Evolutionary conservation across 495 filamentous ascomycete genomes (phyloP).

Genomic region (Penicillium coprophilum): DNA sequence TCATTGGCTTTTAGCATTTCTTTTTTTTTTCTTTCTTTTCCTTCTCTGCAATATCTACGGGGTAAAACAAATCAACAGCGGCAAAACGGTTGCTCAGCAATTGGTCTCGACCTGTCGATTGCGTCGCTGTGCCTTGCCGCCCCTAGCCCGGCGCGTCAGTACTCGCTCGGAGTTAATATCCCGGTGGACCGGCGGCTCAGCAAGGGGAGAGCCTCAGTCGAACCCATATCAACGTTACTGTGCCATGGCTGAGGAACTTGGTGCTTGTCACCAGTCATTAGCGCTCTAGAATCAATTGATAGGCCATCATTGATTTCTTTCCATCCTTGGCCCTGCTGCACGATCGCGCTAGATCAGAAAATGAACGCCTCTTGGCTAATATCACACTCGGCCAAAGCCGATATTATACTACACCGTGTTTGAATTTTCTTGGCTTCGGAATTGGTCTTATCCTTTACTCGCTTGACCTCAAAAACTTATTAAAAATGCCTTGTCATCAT

Average conservation of each 20-base stretch:
- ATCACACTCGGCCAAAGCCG: slow-evolving; percentile 11
- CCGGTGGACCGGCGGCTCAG: slow-evolving; percentile 14
- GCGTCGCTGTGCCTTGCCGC: slow-evolving; percentile 37
- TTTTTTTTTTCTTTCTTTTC: not conserved
- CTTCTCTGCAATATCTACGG: not conserved
- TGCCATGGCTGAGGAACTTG: slow-evolving; percentile 14
- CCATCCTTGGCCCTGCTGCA: not conserved
- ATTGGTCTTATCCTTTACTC: not conserved
- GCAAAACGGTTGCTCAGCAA: slow-evolving; percentile 19
- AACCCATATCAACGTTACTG: slow-evolving; percentile 12
- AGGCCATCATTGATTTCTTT: slow-evolving; percentile 14
- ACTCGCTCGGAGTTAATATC: slow-evolving; percentile 23
- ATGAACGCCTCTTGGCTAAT: not conserved
- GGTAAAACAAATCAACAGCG: slow-evolving; percentile 37
- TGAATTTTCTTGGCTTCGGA: not conserved
- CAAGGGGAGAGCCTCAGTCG: slow-evolving; percentile 14
- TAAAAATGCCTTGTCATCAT: slow-evolving; percentile 16
- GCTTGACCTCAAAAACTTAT: not conserved
- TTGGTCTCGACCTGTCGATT: slow-evolving; percentile 22
- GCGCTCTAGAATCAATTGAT: slow-evolving; percentile 14
- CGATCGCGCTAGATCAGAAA: slow-evolving; percentile 10
- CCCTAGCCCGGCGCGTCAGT: slow-evolving; percentile 23
- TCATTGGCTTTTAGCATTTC: too few species aligned
- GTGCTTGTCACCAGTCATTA: slow-evolving; percentile 13
- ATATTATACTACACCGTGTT: not conserved